Evolutionary conservation across 345 rosid genomes (phyloP).

Genomic region (Cochlearia excelsa): DNA sequence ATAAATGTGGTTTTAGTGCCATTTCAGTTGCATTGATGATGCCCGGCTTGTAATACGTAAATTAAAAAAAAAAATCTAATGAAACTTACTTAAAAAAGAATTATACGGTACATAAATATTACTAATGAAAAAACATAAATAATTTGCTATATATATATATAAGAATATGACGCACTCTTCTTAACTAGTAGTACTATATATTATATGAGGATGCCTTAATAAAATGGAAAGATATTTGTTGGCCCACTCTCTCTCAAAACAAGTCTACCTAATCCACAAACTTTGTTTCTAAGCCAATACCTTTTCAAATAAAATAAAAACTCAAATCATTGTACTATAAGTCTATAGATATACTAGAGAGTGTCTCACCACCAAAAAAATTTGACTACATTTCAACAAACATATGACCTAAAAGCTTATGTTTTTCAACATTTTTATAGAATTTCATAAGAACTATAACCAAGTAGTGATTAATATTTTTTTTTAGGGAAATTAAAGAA

Average conservation of each 20-base stretch:
- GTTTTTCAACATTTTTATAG: background rate
- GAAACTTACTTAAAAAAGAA: too few species aligned
- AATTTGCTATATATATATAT: too few species aligned
- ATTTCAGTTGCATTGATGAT: too few species aligned
- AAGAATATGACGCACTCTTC: too few species aligned
- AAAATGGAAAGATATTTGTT: conserved; percentile 29
- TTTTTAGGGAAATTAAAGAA: background rate
- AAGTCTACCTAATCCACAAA: conserved; percentile 37
- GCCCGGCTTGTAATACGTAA: too few species aligned
- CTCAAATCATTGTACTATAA: background rate
- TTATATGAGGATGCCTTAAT: conserved; percentile 14
- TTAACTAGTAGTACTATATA: too few species aligned
- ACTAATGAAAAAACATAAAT: too few species aligned
- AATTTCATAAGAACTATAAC: too few species aligned
- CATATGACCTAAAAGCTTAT: conserved; percentile 10
- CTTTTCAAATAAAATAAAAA: background rate
- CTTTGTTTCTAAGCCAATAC: conserved; percentile 28
- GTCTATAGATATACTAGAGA: background rate
- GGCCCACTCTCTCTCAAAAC: conserved; percentile 34
- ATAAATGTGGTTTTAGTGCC: too few species aligned
- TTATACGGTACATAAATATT: too few species aligned
- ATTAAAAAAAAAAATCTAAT: too few species aligned
- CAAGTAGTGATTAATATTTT: too few species aligned
- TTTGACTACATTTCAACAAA: conserved; percentile 15
- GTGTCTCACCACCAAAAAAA: conserved; percentile 30